phyloP scores from a whole-genome alignment of 352 stramenopile genomes.

The Pythium insidiosum region DNA sequence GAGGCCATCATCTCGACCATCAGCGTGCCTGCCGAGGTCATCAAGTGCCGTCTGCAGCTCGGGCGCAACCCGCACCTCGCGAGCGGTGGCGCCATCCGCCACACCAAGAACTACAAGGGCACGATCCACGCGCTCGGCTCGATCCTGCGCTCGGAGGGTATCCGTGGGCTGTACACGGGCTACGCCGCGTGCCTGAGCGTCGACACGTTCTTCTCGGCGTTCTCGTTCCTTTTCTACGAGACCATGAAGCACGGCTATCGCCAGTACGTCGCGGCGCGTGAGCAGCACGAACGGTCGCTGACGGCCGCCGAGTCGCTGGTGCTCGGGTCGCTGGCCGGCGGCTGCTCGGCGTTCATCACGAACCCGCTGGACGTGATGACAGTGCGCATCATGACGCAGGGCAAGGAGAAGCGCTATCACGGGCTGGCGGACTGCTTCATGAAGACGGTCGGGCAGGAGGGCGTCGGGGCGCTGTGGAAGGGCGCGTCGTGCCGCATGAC shows the following conservation, averaged over 20 bases:
- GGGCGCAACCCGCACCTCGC: conserved; percentile 61
- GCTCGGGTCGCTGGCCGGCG: conserved; percentile 50
- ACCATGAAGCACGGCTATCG: conserved; percentile 48
- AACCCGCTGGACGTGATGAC: conserved; percentile 80
- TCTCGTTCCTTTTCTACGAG: conserved; percentile 84
- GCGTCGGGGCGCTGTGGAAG: conserved; percentile 54
- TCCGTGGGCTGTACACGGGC: conserved; percentile 56
- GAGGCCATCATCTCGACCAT: conserved; percentile 62
- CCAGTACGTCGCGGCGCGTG: conserved; percentile 16
- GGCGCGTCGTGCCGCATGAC: conserved; percentile 59
- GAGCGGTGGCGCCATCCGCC: conserved; percentile 53
- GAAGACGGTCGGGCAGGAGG: conserved; percentile 47
- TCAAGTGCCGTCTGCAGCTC: conserved; percentile 74
- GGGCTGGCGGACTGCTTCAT: conserved; percentile 53
- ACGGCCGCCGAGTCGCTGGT: conserved; percentile 45
- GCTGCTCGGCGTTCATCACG: conserved; percentile 56
- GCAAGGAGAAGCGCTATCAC: conserved; percentile 52
- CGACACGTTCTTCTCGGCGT: conserved; percentile 74
- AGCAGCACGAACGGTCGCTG: conserved; percentile 27
- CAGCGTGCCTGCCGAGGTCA: conserved; percentile 72
- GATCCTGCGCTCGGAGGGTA: conserved; percentile 56
- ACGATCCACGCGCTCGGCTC: conserved; percentile 48
- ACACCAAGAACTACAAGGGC: conserved; percentile 66
- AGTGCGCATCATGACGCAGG: conserved; percentile 78
- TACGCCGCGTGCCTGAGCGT: conserved; percentile 75